Evolutionary conservation across 495 filamentous ascomycete species (phyloP), one percentile per base, ranked within the genome.

Genomic region (Cercophora sp.): DNA sequence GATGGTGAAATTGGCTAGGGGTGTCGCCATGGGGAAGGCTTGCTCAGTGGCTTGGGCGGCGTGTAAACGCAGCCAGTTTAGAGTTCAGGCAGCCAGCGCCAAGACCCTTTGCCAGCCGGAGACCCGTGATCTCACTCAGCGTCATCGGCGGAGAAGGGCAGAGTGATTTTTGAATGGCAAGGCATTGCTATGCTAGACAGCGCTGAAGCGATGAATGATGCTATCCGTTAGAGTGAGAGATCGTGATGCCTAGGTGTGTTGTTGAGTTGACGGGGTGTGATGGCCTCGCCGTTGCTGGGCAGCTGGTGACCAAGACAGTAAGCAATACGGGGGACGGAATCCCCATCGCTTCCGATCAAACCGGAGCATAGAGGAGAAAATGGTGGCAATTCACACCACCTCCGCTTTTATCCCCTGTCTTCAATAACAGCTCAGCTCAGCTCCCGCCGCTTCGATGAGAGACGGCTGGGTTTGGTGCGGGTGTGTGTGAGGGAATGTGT

Each of bases 381-480:
- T 15, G 23, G 48, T 51, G 48, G 48, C 48, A 26, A 51, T 51
- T 51, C 48, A 39, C 48, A 16, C 48, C 11, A 31, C 41, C 32
- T 23, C 29, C 48, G 19, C 31, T 23, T 36, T 13, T 6, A 20
- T 40, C 36, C 36, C 48, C 48, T 40, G 44, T 47, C 48, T 29
- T 22, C 48, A 51, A 48, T 29, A 31, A 51, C 48, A 41, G 25
- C 48, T 51, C 48, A 51, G 48, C 48, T 51, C 48, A 51, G 36
- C 25, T 40, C 48, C 48, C 8, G 36, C 48, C 48, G 48, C 36
- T 18, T 39, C 34, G 16, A 47, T 40, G 48, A 51, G 48, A 32
- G 48, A 51, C 48, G 48, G 48, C 35, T 42, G 35, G 48, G 48
- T 31, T 36, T 19, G 36, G 43, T 47, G 42, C n/a, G n/a, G n/a